Percentiles rank a stretch among this genome's conserved stretches.
Evolutionary conservation across 192 early-diverging fungal species (phyloP).

Genomic region (Linnemannia exigua): DNA sequence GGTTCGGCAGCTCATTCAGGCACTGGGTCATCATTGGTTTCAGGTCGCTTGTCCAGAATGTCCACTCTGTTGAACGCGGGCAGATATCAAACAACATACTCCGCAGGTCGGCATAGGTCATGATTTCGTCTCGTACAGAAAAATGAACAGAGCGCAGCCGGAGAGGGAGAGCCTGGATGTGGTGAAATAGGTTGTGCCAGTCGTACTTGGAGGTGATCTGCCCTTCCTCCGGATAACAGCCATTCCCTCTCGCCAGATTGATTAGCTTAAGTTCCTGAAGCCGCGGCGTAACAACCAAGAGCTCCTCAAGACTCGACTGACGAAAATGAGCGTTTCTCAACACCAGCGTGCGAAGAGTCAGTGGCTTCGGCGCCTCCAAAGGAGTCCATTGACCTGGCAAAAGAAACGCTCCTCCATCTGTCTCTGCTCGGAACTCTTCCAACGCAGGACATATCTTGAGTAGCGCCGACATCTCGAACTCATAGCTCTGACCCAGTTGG

Average conservation of each 20-base stretch:
- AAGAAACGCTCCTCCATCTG: not conserved
- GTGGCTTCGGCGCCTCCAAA: not conserved
- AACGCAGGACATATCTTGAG: not conserved
- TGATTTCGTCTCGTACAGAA: slow-evolving; percentile 2
- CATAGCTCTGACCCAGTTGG: not conserved
- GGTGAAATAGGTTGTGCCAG: not conserved
- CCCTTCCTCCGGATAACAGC: not conserved
- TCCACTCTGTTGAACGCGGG: not conserved
- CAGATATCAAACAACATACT: not conserved
- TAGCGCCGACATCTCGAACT: not conserved
- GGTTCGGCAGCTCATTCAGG: not conserved
- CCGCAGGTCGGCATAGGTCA: not conserved
- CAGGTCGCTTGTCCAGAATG: not conserved
- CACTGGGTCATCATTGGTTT: not conserved
- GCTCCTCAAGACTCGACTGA: slow-evolving; percentile 4
- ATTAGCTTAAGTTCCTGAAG: not conserved
- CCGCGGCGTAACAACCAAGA: not conserved
- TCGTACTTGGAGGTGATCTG: not conserved
- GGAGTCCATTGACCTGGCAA: not conserved
- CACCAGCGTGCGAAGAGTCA: not conserved
- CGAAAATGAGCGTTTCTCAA: not conserved
- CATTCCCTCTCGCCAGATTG: not conserved
- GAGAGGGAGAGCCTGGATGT: slow-evolving; percentile 1
- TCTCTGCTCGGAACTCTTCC: slow-evolving; percentile 1
- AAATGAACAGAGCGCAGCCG: slow-evolving; percentile 5